Percentiles rank a stretch among this genome's conserved stretches.
phyloP scores from a whole-genome alignment of 306 rosid species.

The Clitoria ternatea region DNA sequence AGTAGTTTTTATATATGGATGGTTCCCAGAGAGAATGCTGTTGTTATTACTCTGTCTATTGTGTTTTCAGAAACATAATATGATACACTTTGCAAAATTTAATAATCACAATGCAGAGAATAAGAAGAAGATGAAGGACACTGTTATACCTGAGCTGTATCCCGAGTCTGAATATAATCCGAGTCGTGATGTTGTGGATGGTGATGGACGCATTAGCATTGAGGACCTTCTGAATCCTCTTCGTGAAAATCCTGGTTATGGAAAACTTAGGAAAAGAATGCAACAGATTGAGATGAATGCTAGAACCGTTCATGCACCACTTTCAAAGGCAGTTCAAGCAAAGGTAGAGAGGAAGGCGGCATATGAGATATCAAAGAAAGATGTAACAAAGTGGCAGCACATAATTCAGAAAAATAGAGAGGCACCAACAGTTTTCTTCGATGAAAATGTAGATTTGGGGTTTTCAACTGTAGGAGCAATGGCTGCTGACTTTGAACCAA shows the following conservation, averaged over 20 bases:
- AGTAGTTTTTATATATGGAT: neutral
- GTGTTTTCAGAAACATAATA: neutral
- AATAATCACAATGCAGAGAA: constrained; percentile 37
- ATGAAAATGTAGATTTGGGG: constrained; percentile 54
- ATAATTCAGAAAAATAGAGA: constrained; percentile 76
- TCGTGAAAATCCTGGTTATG: constrained; percentile 51
- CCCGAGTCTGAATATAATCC: constrained; percentile 91
- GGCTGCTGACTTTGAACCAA: constrained; percentile 83
- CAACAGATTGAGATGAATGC: constrained; percentile 44
- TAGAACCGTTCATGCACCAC: constrained; percentile 52
- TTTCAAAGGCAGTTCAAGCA: constrained; percentile 54
- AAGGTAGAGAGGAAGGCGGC: constrained; percentile 69
- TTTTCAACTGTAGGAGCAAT: constrained; percentile 87
- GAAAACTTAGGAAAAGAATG: constrained; percentile 54
- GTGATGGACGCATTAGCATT: constrained; percentile 55
- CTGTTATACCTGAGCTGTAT: constrained; percentile 60
- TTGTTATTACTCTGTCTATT: neutral
- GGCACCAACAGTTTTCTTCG: constrained; percentile 64
- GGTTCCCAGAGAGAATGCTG: neutral
- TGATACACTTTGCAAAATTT: neutral
- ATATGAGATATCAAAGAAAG: constrained; percentile 54
- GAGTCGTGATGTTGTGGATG: constrained; percentile 66
- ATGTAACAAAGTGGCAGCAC: constrained; percentile 67
- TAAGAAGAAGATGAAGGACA: constrained; percentile 35
- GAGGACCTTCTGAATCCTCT: constrained; percentile 66